These are phyloP conservation scores for Spathaspora sp. DNA, from an alignment of 805 yeast genomes.

Conservation along the genomic window DNA sequence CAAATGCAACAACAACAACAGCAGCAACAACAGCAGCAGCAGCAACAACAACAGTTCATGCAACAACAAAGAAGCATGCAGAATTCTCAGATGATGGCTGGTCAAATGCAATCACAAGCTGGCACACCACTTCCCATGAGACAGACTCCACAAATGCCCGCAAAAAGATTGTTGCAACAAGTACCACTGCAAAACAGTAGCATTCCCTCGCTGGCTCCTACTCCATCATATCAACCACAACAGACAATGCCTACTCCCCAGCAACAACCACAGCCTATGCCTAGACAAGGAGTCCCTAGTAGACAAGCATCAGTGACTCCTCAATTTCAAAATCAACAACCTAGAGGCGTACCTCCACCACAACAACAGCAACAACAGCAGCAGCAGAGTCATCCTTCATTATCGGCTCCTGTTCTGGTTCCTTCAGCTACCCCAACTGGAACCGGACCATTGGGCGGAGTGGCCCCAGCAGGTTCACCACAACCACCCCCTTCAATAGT, in stretches of 20 bases:
- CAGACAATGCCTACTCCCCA: not conserved
- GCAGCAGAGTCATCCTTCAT: not conserved
- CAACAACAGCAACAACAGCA: conserved; percentile 2
- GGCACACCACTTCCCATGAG: conserved; percentile 9
- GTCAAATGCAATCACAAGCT: conserved; percentile 7
- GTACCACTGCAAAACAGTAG: conserved; percentile 4
- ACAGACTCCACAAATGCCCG: conserved; percentile 9
- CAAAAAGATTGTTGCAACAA: conserved; percentile 1
- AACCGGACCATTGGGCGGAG: not conserved
- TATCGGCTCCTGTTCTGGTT: not conserved
- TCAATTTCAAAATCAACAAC: conserved; percentile 1
- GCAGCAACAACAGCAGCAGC: conserved; percentile 1
- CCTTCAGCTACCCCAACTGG: not conserved
- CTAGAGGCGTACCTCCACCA: not conserved
- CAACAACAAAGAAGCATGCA: conserved; percentile 1
- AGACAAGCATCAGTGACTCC: conserved; percentile 9
- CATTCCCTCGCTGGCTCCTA: not conserved
- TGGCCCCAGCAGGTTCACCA: not conserved
- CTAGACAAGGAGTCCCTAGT: conserved; percentile 1
- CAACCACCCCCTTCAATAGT: too few species aligned
- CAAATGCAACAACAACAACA: conserved; percentile 7
- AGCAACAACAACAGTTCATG: conserved; percentile 1
- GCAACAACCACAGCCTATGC: conserved; percentile 1
- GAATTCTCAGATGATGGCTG: not conserved
- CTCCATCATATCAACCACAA: conserved; percentile 3